These are phyloP conservation scores for Citrullus colocynthis DNA, from an alignment of 306 rosid species.

Conservation along the genomic window DNA sequence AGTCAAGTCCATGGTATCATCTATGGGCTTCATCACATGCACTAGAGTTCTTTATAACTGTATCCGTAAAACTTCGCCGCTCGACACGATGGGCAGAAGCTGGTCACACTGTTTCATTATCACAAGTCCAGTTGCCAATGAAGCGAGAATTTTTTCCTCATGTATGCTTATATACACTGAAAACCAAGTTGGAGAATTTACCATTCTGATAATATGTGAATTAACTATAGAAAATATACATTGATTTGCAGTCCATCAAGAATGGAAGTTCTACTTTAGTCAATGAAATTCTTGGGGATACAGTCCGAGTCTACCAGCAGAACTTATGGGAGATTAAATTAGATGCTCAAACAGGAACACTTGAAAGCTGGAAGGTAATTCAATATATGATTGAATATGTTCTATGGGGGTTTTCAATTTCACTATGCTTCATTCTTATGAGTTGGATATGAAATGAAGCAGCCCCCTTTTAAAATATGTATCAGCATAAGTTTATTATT, in stretches of 20 bases:
- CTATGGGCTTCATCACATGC: conserved; percentile 44
- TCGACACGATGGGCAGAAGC: conserved; percentile 73
- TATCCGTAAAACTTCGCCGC: conserved; percentile 49
- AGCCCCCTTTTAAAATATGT: background rate
- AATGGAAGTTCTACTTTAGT: conserved; percentile 22
- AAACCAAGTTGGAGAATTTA: background rate
- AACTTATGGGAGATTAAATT: conserved; percentile 62
- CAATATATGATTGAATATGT: background rate
- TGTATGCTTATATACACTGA: conserved; percentile 24
- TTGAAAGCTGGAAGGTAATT: conserved; percentile 88
- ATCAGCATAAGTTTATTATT: background rate
- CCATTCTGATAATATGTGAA: conserved; percentile 6
- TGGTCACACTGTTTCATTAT: conserved; percentile 62
- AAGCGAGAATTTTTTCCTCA: conserved; percentile 37
- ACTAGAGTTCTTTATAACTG: conserved; percentile 47
- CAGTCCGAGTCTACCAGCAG: conserved; percentile 36
- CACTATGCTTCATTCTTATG: background rate
- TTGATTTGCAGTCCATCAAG: conserved; percentile 45
- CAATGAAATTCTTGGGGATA: conserved; percentile 40
- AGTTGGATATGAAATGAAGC: background rate
- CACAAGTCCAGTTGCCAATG: conserved; percentile 73
- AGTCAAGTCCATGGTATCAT: conserved; percentile 66
- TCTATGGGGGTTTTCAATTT: background rate
- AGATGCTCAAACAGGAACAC: conserved; percentile 48
- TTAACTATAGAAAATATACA: background rate